Base-by-base conservation (phyloP, 306 rosid species). In the Quercus mongolica region DNA sequence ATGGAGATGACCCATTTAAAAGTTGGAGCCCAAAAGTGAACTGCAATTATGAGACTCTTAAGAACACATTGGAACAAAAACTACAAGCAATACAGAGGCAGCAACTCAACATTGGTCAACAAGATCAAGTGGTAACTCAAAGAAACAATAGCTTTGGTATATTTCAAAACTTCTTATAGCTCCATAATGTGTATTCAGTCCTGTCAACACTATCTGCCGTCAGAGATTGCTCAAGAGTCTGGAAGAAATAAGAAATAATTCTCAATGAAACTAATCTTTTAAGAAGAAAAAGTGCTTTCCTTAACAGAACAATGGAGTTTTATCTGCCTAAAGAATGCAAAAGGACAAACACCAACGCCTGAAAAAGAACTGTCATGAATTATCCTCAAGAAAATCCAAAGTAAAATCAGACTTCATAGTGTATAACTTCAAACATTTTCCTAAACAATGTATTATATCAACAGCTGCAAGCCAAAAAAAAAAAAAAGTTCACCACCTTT, bases 1-100 rank as follows among this genome's bases (percentile, higher is more conserved):
- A 79, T 73, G 83, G 59, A 73, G 62, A 73, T 54, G 8, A 72
- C 74, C 83, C 83, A 73, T 79, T 79, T 79, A 49, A 74, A 52
- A 54, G 83, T 74, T 20, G 83, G 78, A 64, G 83, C 83, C 83
- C 83, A 79, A 54, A 79, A 79, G 62, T 69, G 76, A 58, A 81
- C 75, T 74, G 68, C 69, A 63, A 56, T 49, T 30, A 26, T 30
- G 4, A 64, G 17, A 30, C 4, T 33, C 3, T 1, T 10, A 18
- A 35, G 26, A 67, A 13, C 19, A 18, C 9, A 4, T 1, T 41
- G 3, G 33, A 28, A n/a, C 18, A 15, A 67, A 67, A 67, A 35
- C 4, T 35, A 35, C 41, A 31, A 33, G 25, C 51, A 49, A 49
- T 41, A 64, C 2, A 64, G 44, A 64, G 13, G 31, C 5, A 30